Conservation (phyloP, 148 eudicot species). For the Fagopyrum tataricum region DNA sequence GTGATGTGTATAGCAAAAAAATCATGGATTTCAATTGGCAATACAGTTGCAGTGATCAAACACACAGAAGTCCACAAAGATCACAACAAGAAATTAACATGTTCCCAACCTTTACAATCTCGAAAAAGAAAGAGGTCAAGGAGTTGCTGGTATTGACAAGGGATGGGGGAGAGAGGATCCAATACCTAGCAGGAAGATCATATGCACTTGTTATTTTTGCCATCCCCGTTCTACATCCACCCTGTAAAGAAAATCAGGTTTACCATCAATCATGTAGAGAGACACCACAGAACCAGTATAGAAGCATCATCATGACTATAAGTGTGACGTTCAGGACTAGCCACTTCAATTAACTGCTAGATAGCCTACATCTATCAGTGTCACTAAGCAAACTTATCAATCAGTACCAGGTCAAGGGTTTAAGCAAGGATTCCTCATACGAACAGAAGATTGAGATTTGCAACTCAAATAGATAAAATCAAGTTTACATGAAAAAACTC, state of each 20-base stretch:
- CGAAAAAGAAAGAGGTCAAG: not conserved
- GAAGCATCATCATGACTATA: not conserved
- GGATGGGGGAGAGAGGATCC: not conserved
- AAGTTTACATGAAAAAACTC: slow-evolving; percentile 20
- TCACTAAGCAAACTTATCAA: slow-evolving; percentile 4
- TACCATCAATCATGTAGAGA: slow-evolving; percentile 5
- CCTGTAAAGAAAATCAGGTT: slow-evolving; percentile 40
- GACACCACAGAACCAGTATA: not conserved
- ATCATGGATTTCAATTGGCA: not conserved
- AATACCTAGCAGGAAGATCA: slow-evolving; percentile 95
- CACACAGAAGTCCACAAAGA: not conserved
- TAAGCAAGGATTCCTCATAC: not conserved
- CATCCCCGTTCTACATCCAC: slow-evolving; percentile 99
- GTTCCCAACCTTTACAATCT: not conserved
- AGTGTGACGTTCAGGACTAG: not conserved
- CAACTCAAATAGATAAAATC: not conserved
- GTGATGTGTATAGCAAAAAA: not conserved
- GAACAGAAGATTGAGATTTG: not conserved
- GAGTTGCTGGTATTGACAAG: not conserved
- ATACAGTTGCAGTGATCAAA: not conserved
- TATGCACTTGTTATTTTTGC: slow-evolving; percentile 93
- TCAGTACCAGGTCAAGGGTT: not conserved
- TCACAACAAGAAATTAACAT: not conserved
- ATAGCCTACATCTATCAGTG: not conserved
- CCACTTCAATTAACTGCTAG: not conserved